These are phyloP conservation scores for Ascochyta lentis DNA, from an alignment of 2,329 filamentous ascomycete genomes.

Conservation along the genomic window DNA sequence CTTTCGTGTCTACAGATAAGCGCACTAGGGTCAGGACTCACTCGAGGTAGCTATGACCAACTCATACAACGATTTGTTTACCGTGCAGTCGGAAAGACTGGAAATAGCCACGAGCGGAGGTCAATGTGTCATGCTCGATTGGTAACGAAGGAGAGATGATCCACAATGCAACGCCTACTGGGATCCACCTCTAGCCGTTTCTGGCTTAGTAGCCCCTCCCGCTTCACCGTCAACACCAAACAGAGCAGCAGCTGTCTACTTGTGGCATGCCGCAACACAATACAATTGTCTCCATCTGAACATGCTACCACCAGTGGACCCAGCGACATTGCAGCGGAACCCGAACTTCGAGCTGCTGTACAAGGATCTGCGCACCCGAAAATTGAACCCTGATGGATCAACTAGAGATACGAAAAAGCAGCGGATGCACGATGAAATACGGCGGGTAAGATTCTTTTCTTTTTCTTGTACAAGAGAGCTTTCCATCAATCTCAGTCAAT, in stretches of 20 bases:
- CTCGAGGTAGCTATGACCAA: too few relatives aligned
- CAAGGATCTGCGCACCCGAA: constrained; percentile 52
- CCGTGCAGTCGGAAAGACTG: too few relatives aligned
- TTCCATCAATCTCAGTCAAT: too few relatives aligned
- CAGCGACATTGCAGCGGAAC: constrained; percentile 47
- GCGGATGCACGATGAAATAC: constrained; percentile 50
- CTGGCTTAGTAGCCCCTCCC: neutral
- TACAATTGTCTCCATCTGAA: constrained; percentile 16
- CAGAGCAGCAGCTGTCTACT: neutral
- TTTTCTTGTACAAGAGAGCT: neutral
- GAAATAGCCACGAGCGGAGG: too few relatives aligned
- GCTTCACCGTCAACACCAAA: constrained; percentile 17
- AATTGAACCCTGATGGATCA: constrained; percentile 54
- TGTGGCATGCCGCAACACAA: constrained; percentile 45
- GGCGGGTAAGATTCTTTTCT: constrained; percentile 39
- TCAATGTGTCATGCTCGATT: too few relatives aligned
- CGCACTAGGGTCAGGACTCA: too few relatives aligned
- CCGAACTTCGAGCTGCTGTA: constrained; percentile 55
- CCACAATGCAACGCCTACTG: neutral
- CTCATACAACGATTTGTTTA: too few relatives aligned
- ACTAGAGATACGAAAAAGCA: constrained; percentile 52
- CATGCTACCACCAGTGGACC: constrained; percentile 54
- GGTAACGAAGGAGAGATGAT: too few relatives aligned
- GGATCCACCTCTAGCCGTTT: neutral
- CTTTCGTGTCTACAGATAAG: too few relatives aligned